Evolutionary conservation across 2,329 filamentous ascomycete species (phyloP), one percentile per base, ranked within the genome.

Genomic region (Pseudogymnoascus sp.): DNA sequence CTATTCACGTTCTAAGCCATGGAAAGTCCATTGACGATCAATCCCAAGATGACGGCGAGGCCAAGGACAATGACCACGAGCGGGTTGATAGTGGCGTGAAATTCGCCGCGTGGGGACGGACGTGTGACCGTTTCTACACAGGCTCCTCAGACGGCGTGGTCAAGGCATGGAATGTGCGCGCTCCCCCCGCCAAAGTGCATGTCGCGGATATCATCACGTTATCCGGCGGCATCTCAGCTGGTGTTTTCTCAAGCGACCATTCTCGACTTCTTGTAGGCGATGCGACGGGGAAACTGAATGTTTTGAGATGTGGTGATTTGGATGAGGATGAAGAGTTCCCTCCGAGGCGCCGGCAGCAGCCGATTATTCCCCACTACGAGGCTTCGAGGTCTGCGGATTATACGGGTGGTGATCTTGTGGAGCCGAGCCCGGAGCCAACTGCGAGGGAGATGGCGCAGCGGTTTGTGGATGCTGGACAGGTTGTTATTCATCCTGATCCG

Each of bases 101-200:
- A 69, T 87, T 88, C 67, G 81, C 81, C 0, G 80, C 84, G 3
- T 88, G 85, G 85, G 85, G 83, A 0, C 78, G 76, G 14, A 82
- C 80, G 0, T 71, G 77, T 0, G 82, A 85, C 62, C 78, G 84
- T 0, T 79, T 88, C 46, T 88, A 88, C 67, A 87, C 84, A 0
- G 85, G 85, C 0, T 84, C 83, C 0, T 87, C 85, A 1, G 85
- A 88, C 65, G 85, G 85, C 1, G 77, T 82, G 0, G 77, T 88
- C 14, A 87, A 84, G 65, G 83, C 84, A 1, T 88, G 85, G 85
- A 84, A 87, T 66, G 73, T 88, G 7, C 80, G 82, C 8, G 67
- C 66, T 44, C 76, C 76, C 50, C 69, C 60, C 60, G 73, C 67
- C 28, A 71, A 75, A 61, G 81, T 78, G 0, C 77, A 83, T 50